Base-by-base conservation (phyloP, 805 yeast genomes). In the Schizosaccharomyces octosporus region DNA sequence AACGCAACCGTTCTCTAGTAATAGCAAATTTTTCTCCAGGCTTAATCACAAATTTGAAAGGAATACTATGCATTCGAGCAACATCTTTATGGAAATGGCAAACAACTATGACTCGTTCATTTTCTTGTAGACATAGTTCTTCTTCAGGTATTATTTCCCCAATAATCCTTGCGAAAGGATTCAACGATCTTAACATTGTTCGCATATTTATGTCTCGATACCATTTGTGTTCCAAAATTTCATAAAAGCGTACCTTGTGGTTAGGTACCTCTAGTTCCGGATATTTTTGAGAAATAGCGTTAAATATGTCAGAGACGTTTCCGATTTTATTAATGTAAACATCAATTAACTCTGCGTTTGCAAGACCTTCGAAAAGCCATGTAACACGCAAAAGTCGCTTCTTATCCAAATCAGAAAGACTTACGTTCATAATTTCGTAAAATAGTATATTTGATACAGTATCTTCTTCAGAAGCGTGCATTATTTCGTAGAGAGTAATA, bases 81-180 rank as follows among this genome's bases (percentile, higher is more conserved):
- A 83, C 75, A 51, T 82, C 85, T 66, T 84, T 85, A 70, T 82
- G 79, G 72, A 83, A 89, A 68, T 88, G 96, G 65, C 81, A 76
- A 1, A 83, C 94, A 3, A 85, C 78, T 1, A 85, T 77, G 54
- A 84, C 67, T 4, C 62, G 57, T 5, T 61, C 65, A 55, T 62
- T 63, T 1, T 61, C 63, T 41, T 59, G 64, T 54, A 62, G 65
- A 29, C 63, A 62, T 59, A 71, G 61, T 69, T 72, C 64, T 62
- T 67, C 66, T 65, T 65, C 51, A 63, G 64, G 63, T 66, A 70
- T 31, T 21, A 55, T 62, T 29, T 69, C 69, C 11, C 79, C 79
- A 66, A 78, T 78, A 3, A 81, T 65, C 27, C 73, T 68, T 32
- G 69, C 55, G 82, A 69, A 7, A 82, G 69, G 62, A 75, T 58